Evolutionary conservation across 495 filamentous ascomycete species (phyloP), one percentile per base, ranked within the genome.

Genomic region (Penicillium riverlandense): DNA sequence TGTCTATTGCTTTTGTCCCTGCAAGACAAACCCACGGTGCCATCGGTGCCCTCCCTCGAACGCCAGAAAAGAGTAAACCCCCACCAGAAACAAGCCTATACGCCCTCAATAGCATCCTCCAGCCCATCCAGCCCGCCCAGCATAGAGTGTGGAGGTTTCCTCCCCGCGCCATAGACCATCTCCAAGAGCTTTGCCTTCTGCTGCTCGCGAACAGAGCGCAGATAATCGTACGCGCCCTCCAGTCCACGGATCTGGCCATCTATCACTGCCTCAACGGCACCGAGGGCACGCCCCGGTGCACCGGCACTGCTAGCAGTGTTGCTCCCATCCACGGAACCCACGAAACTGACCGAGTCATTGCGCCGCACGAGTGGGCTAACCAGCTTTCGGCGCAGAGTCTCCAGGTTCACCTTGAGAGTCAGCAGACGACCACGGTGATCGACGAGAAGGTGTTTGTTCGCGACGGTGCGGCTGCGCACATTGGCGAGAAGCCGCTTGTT

Each of bases 121-220:
- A 50, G 46, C 15, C 47, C 53, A 15, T 57, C 54, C 28, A 54
- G 10, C 9, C 48, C 57, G 34, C 42, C 42, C n/a, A 69, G 44
- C 40, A 68, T 51, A 0, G 66, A 47, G 15, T 48, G 46, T 10
- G 54, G 47, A 0, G 59, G 56, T 40, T 54, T 63, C 39, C 69
- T 63, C 16, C 75, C 76, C 11, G 75, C 69, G 1, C 84, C 85
- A 65, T 85, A 90, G 2, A 90, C 61, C 66, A 83, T 76, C 69
- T 90, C 85, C 78, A 95, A 77, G 50, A 90, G 63, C 67, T 84
- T 90, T 28, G 78, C 74, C 69, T 90, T 94, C 70, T 95, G 90
- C 44, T 73, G 75, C 54, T 84, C 77, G 41, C 90, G 72, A 13
- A 89, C 77, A 6, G 71, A 73, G 38, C 81, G 82, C 5, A 96